phyloP scores from a whole-genome alignment of 176 grass and related monocot species.

The Hyparrhenia diplandra region DNA sequence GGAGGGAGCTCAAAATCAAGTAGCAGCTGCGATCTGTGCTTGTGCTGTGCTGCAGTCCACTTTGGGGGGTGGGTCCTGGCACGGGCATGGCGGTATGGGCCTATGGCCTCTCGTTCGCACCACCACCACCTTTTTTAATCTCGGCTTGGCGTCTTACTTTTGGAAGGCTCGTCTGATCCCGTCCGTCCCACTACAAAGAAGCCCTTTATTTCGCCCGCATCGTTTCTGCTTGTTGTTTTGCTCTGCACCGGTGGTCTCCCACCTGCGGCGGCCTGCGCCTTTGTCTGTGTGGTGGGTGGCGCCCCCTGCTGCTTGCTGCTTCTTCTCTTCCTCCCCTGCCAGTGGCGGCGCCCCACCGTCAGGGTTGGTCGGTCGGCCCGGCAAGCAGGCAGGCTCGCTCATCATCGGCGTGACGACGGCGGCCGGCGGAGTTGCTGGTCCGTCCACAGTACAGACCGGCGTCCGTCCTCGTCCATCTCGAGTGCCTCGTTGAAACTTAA shows the following conservation, averaged over 20 bases:
- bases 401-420: slow-evolving; percentile 19
- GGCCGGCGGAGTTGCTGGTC: neutral
- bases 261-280: neutral
- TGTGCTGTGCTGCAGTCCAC: slow-evolving; percentile 39
- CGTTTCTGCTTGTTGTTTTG: slow-evolving; percentile 44
- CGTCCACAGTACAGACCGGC: neutral
- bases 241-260: slow-evolving; percentile 25
- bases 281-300: neutral
- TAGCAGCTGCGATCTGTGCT: slow-evolving; percentile 25
- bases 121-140: slow-evolving; percentile 4
- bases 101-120: slow-evolving; percentile 15
- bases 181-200: slow-evolving; percentile 44
- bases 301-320: too few relatives aligned
- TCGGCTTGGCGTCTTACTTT: slow-evolving; percentile 50
- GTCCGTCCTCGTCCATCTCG: slow-evolving; percentile 3
- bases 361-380: slow-evolving; percentile 15
- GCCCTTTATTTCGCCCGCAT: neutral
- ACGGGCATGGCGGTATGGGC: neutral
- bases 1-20: neutral
- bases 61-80: neutral
- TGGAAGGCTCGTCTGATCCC: slow-evolving; percentile 32
- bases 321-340: slow-evolving; percentile 19
- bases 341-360: neutral
- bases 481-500: slow-evolving; percentile 29
- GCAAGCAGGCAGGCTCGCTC: too few relatives aligned